These are phyloP conservation scores for Daldinia sp. DNA, from an alignment of 2,329 filamentous ascomycete species.

Conservation along the genomic window DNA sequence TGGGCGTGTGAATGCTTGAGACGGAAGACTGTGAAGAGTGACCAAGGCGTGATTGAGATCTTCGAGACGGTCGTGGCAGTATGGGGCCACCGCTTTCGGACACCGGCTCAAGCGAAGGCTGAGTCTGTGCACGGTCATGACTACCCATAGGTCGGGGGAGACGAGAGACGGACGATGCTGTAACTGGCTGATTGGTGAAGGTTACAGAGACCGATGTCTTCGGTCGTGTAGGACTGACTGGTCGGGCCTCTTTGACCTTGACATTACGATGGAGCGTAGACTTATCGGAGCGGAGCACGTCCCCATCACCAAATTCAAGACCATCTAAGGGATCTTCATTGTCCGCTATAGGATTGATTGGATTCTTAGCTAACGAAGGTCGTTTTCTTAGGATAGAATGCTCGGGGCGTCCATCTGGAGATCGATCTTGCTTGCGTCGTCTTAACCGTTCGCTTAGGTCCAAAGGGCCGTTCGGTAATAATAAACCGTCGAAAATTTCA, in stretches of 20 bases:
- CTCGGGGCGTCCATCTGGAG: constrained; percentile 54
- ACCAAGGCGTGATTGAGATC: constrained; percentile 72
- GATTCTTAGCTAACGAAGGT: constrained; percentile 38
- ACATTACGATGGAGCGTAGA: constrained; percentile 90
- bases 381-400: constrained; percentile 49
- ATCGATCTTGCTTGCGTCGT: constrained; percentile 70
- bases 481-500: constrained; percentile 87
- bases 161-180: constrained; percentile 64
- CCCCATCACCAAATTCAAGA: constrained; percentile 85
- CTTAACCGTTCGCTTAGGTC: constrained; percentile 83
- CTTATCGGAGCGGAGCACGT: constrained; percentile 82
- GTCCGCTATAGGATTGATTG: constrained; percentile 52
- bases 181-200: constrained; percentile 81
- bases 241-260: constrained; percentile 78
- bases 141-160: constrained; percentile 77
- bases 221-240: constrained; percentile 73
- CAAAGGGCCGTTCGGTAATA: constrained; percentile 83
- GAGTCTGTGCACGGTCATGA: constrained; percentile 72
- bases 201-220: constrained; percentile 85
- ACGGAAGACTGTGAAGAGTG: constrained; percentile 76
- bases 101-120: constrained; percentile 86
- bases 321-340: constrained; percentile 85
- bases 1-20: constrained; percentile 68
- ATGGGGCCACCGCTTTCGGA: constrained; percentile 86
- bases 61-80: constrained; percentile 60